phyloP scores from a whole-genome alignment of 2,329 filamentous ascomycete species.

The Fusarium miscanthi region DNA sequence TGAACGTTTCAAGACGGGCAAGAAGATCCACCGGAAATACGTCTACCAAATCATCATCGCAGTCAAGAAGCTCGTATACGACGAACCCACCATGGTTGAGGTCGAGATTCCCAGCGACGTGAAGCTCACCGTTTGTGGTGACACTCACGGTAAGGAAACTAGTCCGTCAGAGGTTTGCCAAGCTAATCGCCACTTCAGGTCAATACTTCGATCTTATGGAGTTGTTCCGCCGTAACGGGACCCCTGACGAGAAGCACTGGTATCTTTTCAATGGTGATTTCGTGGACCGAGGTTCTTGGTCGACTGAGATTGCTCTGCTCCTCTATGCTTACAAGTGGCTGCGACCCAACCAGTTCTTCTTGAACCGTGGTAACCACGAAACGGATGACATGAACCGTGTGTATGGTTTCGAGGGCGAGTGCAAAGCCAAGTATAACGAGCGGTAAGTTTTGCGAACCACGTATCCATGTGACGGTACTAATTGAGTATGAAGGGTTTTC shows the following conservation, averaged over 20 bases:
- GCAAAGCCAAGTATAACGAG: conserved; percentile 97
- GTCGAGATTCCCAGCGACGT: conserved; percentile 81
- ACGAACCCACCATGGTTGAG: conserved; percentile 97
- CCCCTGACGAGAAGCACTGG: conserved; percentile 84
- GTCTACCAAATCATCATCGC: conserved; percentile 95
- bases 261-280: conserved; percentile 99
- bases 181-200: conserved; percentile 60
- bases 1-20: conserved; percentile 92
- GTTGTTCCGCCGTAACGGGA: conserved; percentile 91
- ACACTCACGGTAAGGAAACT: conserved; percentile 83
- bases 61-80: conserved; percentile 88
- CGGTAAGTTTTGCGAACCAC: conserved; percentile 53
- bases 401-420: conserved; percentile 98
- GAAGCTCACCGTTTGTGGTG: conserved; percentile 92
- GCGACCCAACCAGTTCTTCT: conserved; percentile 86
- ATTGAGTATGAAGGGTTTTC: conserved; percentile 71
- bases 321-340: conserved; percentile 98
- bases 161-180: conserved; percentile 20
- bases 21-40: conserved; percentile 96
- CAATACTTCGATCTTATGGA: conserved; percentile 99
- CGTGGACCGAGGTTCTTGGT: conserved; percentile 97
- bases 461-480: background rate
- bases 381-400: conserved; percentile 99
- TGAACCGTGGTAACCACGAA: conserved; percentile 98
- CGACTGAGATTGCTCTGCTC: conserved; percentile 92